A percentile compares a stretch with the other conserved stretches of the same genome.
Evolutionary conservation across 352 stramenopile species (phyloP).

Genomic region (Pythium scleroteichum): DNA sequence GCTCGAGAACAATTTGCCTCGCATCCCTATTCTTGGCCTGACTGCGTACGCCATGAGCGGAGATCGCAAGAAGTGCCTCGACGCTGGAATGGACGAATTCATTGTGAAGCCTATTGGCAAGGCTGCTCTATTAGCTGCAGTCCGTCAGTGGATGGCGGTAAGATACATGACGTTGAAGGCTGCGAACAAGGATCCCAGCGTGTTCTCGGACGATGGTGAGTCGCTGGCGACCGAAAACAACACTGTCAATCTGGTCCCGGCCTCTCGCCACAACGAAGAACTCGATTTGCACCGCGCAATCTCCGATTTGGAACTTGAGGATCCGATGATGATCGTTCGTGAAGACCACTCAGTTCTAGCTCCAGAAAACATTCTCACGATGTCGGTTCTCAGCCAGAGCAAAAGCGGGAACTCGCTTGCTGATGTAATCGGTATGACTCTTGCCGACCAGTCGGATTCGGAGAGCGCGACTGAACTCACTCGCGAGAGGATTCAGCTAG

Average conservation of each 20-base stretch:
- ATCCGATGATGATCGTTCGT: constrained; percentile 82
- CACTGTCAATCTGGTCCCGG: constrained; percentile 61
- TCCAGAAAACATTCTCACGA: constrained; percentile 21
- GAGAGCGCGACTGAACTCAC: constrained; percentile 24
- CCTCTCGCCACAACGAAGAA: constrained; percentile 73
- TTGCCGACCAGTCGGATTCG: constrained; percentile 25
- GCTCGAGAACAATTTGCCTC: constrained; percentile 55
- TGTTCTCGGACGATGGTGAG: constrained; percentile 40
- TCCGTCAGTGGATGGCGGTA: constrained; percentile 82
- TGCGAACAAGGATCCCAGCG: constrained; percentile 33
- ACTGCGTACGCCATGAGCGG: constrained; percentile 86
- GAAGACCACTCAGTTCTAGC: constrained; percentile 32
- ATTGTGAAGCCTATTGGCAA: constrained; percentile 87
- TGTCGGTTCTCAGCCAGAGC: constrained; percentile 25
- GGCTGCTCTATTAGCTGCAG: constrained; percentile 53
- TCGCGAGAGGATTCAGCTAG: constrained; percentile 13
- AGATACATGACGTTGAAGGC: constrained; percentile 61
- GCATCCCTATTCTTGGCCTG: constrained; percentile 82
- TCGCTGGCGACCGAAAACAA: constrained; percentile 15
- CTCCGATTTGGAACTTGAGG: constrained; percentile 81
- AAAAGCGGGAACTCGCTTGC: constrained; percentile 29
- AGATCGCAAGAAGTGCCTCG: constrained; percentile 80
- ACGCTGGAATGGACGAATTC: constrained; percentile 86
- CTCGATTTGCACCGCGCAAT: constrained; percentile 80
- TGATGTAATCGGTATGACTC: constrained; percentile 21